Base-by-base conservation (phyloP, 768 basidiomycete genomes). In the Zangia roseola region DNA sequence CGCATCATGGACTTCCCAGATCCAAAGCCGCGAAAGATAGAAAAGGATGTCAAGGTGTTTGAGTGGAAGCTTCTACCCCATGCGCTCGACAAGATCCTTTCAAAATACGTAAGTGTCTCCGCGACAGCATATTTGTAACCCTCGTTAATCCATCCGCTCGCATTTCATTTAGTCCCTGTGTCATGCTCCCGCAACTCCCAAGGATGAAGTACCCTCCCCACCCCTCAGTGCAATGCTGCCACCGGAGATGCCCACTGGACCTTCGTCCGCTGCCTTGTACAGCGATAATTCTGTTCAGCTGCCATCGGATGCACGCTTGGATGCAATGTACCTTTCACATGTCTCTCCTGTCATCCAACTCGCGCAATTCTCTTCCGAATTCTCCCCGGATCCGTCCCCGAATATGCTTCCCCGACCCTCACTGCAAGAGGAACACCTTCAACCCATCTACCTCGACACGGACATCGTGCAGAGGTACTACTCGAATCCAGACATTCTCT, bases 1-100 rank as follows among this genome's bases (percentile, higher is more conserved):
- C 79, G 84, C 57, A 94, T 99, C 72, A 97, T 99, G 95, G 84
- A 89, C 43, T 95, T 97, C 63, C 91, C 94, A 0, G 82, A 83
- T 38, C 95, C 95, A 8, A 94, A 91, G 65, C 95, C 95, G 4
- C 78, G 95, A 47, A 94, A 94, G 64, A 99, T 98, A 54, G 95
- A 97, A 63, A 97, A 98, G 76, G 93, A 97, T 61, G 79, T 99
- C 62, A 91, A 91, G 65, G 86, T 91, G 8, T 91, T 91, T 57
- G 80, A 82, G 34, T 91, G 89, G 89, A 74, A 73, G 24, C 66
- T 79, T 38, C 73, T 91, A n/a, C 77, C 77, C 16, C 80, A 83
- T 54, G 87, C 88, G 0, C 67, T 91, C 44, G 83, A 87, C 40
- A 91, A 89, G 66, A 88, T 91, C 49, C 73, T 90, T 19, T 83